These are phyloP conservation scores for Rhodamnia rubescens DNA, from an alignment of 345 rosid genomes.

Conservation along the genomic window DNA sequence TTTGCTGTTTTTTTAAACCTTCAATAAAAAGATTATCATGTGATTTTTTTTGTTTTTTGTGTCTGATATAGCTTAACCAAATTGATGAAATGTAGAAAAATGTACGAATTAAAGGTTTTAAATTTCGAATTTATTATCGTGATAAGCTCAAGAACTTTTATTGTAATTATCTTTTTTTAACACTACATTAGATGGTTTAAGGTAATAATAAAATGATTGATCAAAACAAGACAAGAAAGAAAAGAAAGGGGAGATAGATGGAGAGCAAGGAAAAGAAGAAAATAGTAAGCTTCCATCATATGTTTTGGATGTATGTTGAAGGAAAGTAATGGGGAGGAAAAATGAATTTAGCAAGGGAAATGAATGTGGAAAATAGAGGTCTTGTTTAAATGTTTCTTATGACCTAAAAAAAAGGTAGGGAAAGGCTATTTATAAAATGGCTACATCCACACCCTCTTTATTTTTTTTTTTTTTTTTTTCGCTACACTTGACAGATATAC, in stretches of 20 bases:
- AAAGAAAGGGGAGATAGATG: background rate
- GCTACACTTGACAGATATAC: background rate
- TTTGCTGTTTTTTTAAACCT: background rate
- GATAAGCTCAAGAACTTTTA: background rate
- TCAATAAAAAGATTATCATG: background rate
- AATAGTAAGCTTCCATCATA: background rate
- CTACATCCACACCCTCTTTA: background rate
- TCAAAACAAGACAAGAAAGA: background rate
- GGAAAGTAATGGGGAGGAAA: background rate
- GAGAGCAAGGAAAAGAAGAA: background rate
- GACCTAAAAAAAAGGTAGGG: rapidly evolving
- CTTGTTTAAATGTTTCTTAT: background rate
- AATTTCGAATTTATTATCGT: background rate
- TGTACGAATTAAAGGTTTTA: background rate
- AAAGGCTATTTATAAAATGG: background rate
- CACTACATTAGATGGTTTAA: background rate
- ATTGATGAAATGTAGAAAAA: background rate
- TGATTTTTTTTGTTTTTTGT: background rate
- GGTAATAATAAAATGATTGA: background rate
- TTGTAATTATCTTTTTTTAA: background rate
- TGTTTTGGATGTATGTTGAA: background rate
- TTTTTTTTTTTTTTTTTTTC: background rate
- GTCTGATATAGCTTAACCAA: background rate
- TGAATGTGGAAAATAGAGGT: background rate
- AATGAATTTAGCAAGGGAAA: background rate